phyloP scores from a whole-genome alignment of 768 basidiomycete species.

The Lentinula detonsa region DNA sequence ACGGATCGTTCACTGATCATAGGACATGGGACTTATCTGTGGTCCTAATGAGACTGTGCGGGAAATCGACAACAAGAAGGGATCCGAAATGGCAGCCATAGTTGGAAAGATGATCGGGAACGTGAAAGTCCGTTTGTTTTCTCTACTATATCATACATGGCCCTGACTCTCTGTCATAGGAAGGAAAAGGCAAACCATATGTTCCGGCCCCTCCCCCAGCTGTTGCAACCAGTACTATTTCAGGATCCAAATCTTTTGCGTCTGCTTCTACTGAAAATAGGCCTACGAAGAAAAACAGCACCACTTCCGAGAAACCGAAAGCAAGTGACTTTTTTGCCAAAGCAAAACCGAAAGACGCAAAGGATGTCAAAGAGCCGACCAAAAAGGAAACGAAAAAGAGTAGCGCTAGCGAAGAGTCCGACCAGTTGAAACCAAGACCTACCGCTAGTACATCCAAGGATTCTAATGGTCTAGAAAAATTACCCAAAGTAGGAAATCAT shows the following conservation, averaged over 20 bases:
- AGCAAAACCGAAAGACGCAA: slow-evolving; percentile 24
- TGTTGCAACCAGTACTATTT: slow-evolving; percentile 29
- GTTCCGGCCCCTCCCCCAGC: slow-evolving; percentile 23
- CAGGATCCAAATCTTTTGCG: neutral
- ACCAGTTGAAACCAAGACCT: neutral
- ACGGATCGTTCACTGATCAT: neutral
- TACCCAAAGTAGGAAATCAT: neutral
- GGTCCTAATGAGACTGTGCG: slow-evolving; percentile 29
- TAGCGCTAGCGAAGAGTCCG: neutral
- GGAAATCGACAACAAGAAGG: slow-evolving; percentile 33
- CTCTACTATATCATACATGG: neutral
- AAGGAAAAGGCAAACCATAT: slow-evolving; percentile 2
- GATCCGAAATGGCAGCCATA: slow-evolving; percentile 28
- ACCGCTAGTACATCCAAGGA: neutral
- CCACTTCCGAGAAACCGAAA: slow-evolving; percentile 16
- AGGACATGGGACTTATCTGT: slow-evolving; percentile 45
- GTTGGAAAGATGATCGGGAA: slow-evolving; percentile 46
- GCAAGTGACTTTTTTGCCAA: slow-evolving; percentile 12
- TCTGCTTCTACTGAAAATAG: neutral
- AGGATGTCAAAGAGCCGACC: slow-evolving; percentile 9
- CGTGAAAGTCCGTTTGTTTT: slow-evolving; percentile 35
- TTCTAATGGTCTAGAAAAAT: neutral
- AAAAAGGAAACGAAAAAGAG: slow-evolving; percentile 9
- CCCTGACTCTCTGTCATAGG: neutral
- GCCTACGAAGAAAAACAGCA: slow-evolving; percentile 16